Conservation (phyloP, 1,284 basidiomycete species). For the Leccinum subfulvum region DNA sequence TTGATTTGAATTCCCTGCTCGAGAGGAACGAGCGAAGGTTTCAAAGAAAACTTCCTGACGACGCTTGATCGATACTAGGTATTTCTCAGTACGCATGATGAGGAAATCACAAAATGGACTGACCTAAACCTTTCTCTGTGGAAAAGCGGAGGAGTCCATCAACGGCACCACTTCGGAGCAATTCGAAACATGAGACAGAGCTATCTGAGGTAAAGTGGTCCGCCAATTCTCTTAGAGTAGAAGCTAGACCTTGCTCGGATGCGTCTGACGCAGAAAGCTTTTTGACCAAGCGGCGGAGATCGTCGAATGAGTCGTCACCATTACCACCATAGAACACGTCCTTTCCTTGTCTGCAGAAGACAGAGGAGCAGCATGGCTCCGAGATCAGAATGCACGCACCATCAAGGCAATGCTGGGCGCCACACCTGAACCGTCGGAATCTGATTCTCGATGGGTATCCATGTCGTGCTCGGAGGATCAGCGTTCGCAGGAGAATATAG, state of each 20-base stretch:
- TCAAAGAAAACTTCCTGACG: slow-evolving; percentile 77
- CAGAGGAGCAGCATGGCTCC: slow-evolving; percentile 77
- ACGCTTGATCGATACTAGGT: slow-evolving; percentile 52
- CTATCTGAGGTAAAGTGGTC: slow-evolving; percentile 77
- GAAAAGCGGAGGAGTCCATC: slow-evolving; percentile 85
- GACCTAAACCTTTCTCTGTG: slow-evolving; percentile 53
- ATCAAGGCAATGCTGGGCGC: slow-evolving; percentile 61
- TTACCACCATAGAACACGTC: slow-evolving; percentile 50
- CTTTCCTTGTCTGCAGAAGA: slow-evolving; percentile 49
- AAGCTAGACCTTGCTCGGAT: slow-evolving; percentile 64
- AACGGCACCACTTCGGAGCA: slow-evolving; percentile 90
- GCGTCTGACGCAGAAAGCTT: slow-evolving; percentile 54
- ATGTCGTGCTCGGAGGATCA: slow-evolving; percentile 32
- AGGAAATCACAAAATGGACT: slow-evolving; percentile 13
- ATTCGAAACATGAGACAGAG: slow-evolving; percentile 93
- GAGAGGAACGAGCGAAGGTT: slow-evolving; percentile 61
- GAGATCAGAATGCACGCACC: slow-evolving; percentile 72
- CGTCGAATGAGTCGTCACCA: slow-evolving; percentile 64
- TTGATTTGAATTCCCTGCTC: slow-evolving; percentile 43
- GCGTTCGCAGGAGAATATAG: slow-evolving; percentile 38
- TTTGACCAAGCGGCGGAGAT: slow-evolving; percentile 65
- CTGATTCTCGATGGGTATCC: slow-evolving; percentile 49
- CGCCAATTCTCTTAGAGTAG: slow-evolving; percentile 71
- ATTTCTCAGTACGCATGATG: slow-evolving; percentile 12
- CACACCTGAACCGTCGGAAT: slow-evolving; percentile 57